phyloP scores from a whole-genome alignment of 805 yeast species.

The Yarrowia divulgata region DNA sequence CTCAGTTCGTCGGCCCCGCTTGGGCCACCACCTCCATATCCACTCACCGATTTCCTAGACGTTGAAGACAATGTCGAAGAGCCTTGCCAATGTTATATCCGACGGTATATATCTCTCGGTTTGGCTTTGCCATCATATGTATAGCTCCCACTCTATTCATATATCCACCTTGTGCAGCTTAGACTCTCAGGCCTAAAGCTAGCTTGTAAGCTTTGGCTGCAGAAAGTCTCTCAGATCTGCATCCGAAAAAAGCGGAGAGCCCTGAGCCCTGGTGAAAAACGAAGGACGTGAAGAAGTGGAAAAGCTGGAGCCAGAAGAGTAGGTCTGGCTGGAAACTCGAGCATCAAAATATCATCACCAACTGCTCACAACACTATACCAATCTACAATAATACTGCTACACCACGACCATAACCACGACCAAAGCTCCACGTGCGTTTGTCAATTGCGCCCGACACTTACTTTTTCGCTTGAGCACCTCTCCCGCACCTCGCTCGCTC shows the following conservation, averaged over 20 bases:
- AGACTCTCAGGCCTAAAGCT: conserved; percentile 4
- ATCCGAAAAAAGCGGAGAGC: conserved; percentile 23
- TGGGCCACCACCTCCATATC: background rate
- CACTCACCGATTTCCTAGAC: conserved; percentile 31
- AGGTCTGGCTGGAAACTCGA: too few relatives aligned
- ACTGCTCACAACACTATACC: too few relatives aligned
- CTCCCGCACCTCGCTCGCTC: too few relatives aligned
- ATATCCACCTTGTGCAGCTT: background rate
- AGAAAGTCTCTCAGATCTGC: conserved; percentile 37
- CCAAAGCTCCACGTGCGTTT: too few relatives aligned
- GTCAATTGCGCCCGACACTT: too few relatives aligned
- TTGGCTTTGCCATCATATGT: conserved; percentile 7
- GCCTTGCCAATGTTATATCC: conserved; percentile 9
- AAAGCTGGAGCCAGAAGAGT: too few relatives aligned
- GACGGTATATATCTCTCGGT: conserved; percentile 26
- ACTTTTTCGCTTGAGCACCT: too few relatives aligned
- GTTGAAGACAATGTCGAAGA: conserved; percentile 8
- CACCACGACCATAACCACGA: too few relatives aligned
- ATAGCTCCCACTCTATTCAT: conserved; percentile 18
- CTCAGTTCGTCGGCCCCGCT: background rate
- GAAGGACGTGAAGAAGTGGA: too few relatives aligned
- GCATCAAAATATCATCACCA: too few relatives aligned
- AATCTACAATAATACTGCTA: too few relatives aligned
- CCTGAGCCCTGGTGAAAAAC: too few relatives aligned
- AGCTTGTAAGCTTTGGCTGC: conserved; percentile 22